These are phyloP conservation scores for Hortaea werneckii DNA, from an alignment of 2,329 filamentous ascomycete species.

Conservation along the genomic window DNA sequence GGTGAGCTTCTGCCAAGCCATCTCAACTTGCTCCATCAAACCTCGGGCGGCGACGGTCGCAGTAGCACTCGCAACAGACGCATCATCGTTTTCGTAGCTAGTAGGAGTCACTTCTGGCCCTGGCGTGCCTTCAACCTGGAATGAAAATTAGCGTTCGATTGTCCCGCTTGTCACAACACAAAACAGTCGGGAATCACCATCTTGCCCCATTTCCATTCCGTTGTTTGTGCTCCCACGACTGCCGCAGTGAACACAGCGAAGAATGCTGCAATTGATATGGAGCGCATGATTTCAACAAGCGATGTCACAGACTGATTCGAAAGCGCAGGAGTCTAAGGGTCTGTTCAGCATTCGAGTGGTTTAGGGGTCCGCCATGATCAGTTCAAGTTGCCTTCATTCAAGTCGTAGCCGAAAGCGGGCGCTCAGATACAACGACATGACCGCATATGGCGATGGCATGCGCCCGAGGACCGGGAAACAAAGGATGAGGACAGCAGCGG, in stretches of 20 bases:
- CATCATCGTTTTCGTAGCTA: background rate
- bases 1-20: background rate
- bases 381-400: too few species aligned
- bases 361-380: too few species aligned
- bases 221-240: background rate
- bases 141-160: background rate
- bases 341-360: too few species aligned
- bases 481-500: too few species aligned
- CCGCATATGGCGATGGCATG: too few species aligned
- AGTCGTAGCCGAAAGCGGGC: too few species aligned
- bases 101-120: background rate
- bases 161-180: too few species aligned
- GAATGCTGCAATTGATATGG: background rate
- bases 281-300: background rate
- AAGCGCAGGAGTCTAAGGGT: too few species aligned
- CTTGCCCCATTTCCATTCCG: background rate
- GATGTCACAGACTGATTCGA: too few species aligned
- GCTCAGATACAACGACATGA: too few species aligned
- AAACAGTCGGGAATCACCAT: background rate
- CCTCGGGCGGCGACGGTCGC: background rate
- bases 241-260: background rate
- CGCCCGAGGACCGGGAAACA: too few species aligned
- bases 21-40: background rate
- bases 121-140: background rate
- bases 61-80: background rate